Conservation (phyloP, 139 green algal species). For the Eudorina sp. region DNA sequence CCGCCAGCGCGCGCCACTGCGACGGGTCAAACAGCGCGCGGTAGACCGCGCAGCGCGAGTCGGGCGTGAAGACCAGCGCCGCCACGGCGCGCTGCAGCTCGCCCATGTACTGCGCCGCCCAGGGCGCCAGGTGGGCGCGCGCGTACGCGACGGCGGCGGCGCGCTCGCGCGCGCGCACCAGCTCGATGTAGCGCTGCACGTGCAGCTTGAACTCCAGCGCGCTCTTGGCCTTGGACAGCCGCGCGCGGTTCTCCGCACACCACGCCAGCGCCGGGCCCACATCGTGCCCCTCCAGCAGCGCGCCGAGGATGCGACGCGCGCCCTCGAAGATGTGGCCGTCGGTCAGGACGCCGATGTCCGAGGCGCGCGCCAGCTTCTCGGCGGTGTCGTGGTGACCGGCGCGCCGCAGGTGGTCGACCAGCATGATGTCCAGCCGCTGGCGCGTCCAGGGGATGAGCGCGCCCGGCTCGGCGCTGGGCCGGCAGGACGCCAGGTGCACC, state of each 20-base stretch:
- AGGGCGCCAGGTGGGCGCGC: conserved; percentile 81
- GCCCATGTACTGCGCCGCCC: conserved; percentile 70
- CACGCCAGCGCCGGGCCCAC: conserved; percentile 84
- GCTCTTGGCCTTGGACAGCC: conserved; percentile 85
- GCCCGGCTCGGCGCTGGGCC: conserved; percentile 17
- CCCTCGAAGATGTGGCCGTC: conserved; percentile 87
- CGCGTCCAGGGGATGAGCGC: conserved; percentile 76
- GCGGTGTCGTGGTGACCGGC: conserved; percentile 70
- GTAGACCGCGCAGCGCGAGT: background rate
- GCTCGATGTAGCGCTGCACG: conserved; percentile 93
- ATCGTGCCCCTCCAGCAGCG: conserved; percentile 72
- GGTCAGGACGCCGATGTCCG: conserved; percentile 70
- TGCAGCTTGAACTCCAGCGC: conserved; percentile 92
- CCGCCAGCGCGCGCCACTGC: conserved; percentile 77
- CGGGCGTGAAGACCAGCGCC: conserved; percentile 79
- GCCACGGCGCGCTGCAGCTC: conserved; percentile 92
- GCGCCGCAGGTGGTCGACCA: conserved; percentile 89
- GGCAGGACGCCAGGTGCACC: conserved; percentile 66
- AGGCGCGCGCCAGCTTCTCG: conserved; percentile 39
- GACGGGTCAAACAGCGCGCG: conserved; percentile 9
- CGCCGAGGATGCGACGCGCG: conserved; percentile 71
- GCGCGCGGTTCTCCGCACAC: conserved; percentile 74
- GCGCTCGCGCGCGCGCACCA: conserved; percentile 78
- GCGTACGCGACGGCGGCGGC: conserved; percentile 87
- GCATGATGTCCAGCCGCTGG: conserved; percentile 75